Evolutionary conservation across 352 stramenopile species (phyloP), one percentile per base, ranked within the genome.

Genomic region (Pythium plurisporium): DNA sequence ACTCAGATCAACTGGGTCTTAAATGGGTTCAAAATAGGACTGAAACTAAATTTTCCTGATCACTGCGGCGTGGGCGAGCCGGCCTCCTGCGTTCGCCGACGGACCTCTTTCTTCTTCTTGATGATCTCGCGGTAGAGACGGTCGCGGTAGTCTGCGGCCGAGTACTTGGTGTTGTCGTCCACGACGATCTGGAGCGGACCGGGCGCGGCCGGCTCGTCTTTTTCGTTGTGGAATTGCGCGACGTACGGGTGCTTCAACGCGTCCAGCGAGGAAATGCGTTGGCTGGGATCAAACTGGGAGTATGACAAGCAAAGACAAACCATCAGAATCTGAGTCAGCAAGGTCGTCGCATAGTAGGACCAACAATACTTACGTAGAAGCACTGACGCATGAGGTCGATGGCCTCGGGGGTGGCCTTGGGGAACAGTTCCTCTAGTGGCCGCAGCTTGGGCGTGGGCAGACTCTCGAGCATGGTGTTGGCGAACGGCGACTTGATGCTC

Each of bases 101-200:
- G 79, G 46, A 92, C 77, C 31, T 97, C 91, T 59, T 96, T 96
- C 61, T 96, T 96, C 56, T 93, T 91, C 65, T 96, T 92, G 55
- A 92, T 95, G 67, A 98, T 98, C 59, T 98, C 87, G 25, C 75
- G 76, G 63, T 98, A 98, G 25, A 98, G 73, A 10, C 87, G 82
- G 45, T 98, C 89, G 23, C 93, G 79, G 65, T 98, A 98, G 74
- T 98, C 90, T 14, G 86, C 85, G 9, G 90, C 91, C 27, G 87
- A 96, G 59, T 97, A 94, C 71, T 98, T 97, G 57, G 89, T 96
- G 67, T 98, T 97, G 76, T 98, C 93, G 62, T 97, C 86, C 40
- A 97, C 82, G 19, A 94, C 79, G 55, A 97, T 96, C 59, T 91
- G 76, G 41, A 86, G 68, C 37, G 76, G 73, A 19, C 62, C 83